A percentile compares a stretch with the other conserved stretches of the same genome.
These are phyloP conservation scores for Scolecobasidium constrictum DNA, from an alignment of 2,329 filamentous ascomycete species.

Conservation along the genomic window DNA sequence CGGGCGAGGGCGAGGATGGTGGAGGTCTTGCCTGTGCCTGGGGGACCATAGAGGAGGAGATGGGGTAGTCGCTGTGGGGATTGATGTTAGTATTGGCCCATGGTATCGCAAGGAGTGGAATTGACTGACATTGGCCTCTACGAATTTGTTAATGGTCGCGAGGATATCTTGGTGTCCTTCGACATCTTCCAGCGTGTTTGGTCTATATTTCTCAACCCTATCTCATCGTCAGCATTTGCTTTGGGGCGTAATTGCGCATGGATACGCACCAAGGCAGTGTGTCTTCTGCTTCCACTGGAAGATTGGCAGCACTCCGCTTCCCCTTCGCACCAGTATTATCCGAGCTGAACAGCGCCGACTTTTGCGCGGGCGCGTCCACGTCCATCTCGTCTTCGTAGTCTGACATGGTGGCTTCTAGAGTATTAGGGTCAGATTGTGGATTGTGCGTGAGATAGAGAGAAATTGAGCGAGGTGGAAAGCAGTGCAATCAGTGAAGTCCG, in stretches of 20 bases:
- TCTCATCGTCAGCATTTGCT: too few species aligned
- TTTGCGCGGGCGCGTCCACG: constrained; percentile 44
- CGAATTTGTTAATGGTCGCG: constrained; percentile 93
- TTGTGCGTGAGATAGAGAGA: too few species aligned
- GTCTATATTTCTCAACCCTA: constrained; percentile 96
- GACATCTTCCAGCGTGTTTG: constrained; percentile 78
- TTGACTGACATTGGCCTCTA: constrained; percentile 65
- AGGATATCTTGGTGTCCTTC: constrained; percentile 96
- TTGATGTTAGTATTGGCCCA: constrained; percentile 10
- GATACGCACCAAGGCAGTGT: constrained; percentile 70
- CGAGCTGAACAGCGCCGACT: constrained; percentile 57
- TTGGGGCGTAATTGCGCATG: too few species aligned
- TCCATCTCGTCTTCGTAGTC: constrained; percentile 57
- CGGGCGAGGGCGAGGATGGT: constrained; percentile 89
- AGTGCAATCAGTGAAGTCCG: too few species aligned
- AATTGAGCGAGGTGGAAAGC: too few species aligned
- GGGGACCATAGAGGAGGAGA: constrained; percentile 90
- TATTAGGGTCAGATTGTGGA: too few species aligned
- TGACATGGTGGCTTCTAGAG: constrained; percentile 39
- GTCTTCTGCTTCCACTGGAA: constrained; percentile 89
- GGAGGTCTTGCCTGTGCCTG: constrained; percentile 94
- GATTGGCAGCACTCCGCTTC: constrained; percentile 83
- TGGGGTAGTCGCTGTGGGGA: constrained; percentile 63
- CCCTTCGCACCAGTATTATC: constrained; percentile 57
- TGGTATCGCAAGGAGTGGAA: neutral